These are phyloP conservation scores for Blastocystis sp. DNA, from an alignment of 352 stramenopile genomes.

Conservation along the genomic window DNA sequence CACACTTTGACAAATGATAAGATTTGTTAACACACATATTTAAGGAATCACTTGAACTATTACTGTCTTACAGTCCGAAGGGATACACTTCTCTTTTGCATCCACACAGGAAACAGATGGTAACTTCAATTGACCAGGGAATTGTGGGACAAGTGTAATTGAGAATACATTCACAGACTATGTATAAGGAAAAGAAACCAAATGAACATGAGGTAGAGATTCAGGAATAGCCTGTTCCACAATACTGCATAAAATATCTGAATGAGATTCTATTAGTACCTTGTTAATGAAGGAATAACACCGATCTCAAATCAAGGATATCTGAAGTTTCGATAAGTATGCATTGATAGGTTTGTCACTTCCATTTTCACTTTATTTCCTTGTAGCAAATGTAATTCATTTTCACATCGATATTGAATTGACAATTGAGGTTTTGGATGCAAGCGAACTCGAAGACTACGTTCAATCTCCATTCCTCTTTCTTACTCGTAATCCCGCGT, in stretches of 20 bases:
- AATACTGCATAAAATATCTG: not conserved
- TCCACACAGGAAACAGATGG: not conserved
- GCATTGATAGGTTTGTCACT: not conserved
- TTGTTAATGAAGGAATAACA: not conserved
- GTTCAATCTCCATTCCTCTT: not conserved
- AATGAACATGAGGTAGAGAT: not conserved
- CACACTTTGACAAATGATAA: not conserved
- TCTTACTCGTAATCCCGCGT: not conserved
- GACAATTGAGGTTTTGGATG: constrained; percentile 16
- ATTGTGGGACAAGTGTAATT: not conserved
- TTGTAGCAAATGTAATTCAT: not conserved
- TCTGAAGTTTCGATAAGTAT: not conserved
- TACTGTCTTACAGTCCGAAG: not conserved
- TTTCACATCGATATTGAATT: not conserved
- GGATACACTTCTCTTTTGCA: not conserved
- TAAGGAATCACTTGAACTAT: not conserved
- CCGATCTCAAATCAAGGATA: not conserved
- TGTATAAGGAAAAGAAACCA: not conserved
- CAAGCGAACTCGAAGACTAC: not conserved
- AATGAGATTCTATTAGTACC: not conserved
- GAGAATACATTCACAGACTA: not conserved
- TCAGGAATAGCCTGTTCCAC: not conserved
- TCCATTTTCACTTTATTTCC: not conserved
- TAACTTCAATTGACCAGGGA: not conserved
- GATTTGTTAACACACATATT: constrained; percentile 14